Base-by-base conservation (phyloP, 108 stramenopile genomes). In the Aureococcus anophagefferens region DNA sequence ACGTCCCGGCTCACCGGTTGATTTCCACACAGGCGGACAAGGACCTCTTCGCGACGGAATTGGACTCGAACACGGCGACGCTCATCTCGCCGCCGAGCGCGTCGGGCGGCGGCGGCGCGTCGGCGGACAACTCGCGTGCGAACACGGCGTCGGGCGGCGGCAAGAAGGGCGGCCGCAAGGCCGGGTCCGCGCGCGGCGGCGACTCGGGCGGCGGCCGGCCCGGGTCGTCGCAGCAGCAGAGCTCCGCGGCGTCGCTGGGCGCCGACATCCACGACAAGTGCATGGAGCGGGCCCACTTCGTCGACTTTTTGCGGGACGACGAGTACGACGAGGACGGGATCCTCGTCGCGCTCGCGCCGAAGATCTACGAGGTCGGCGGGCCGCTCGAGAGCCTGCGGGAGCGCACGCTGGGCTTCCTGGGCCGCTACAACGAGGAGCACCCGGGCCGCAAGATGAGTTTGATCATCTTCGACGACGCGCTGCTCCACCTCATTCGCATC, bases 301-400 rank as follows among this genome's bases (percentile, higher is more conserved):
- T 84, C 34, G 78, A 81, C 62, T 84, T 81, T 64, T 44, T 84
- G 34, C 73, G 83, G 4, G 80, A 84, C 18, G 79, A 80, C 36
- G 81, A 68, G 21, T 77, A 71, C 71, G 83, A 84, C 76, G 80
- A 81, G 30, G 80, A 84, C 73, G 80, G 80, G 0, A 76, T 73
- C 44, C 31, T 79, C n/a, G 46, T 82, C n/a, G 75, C 62, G 15
- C 77, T 78, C 62, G 83, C 83, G 33, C 83, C 83, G 35, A 78
- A 76, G 66, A 33, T 84, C 15, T 84, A 84, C 72, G 83, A 84
- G 70, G 31, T 45, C 31, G 83, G 79, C 11, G 46, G 51, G 34
- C 21, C 21, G 29, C 34, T 84, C 63, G 62, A 71, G 3, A 33
- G 36, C 5, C 21, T 84, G 1, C 74, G 70, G 0, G 68, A 76